phyloP scores from a whole-genome alignment of 1,284 basidiomycete genomes.

The Cystobasidium sp. region DNA sequence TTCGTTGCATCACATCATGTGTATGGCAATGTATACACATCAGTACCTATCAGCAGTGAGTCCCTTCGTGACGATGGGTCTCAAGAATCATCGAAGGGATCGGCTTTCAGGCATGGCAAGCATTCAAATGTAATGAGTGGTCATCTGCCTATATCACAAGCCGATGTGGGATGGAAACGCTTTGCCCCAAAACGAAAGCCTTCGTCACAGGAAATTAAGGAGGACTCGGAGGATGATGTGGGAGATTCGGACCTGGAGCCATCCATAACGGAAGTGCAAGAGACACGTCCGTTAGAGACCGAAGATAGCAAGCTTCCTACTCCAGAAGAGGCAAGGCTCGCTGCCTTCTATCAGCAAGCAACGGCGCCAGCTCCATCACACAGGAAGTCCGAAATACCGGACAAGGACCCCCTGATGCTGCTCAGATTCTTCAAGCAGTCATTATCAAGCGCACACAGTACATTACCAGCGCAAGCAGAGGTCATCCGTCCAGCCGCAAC shows the following conservation, averaged over 20 bases:
- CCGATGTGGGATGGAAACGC: slow-evolving; percentile 22
- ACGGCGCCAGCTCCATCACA: not conserved
- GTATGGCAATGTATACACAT: slow-evolving; percentile 34
- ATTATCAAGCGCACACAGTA: not conserved
- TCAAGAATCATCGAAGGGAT: slow-evolving; percentile 20
- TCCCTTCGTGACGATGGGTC: slow-evolving; percentile 18
- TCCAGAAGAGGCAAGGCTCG: not conserved
- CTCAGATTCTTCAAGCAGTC: slow-evolving; percentile 30
- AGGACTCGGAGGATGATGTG: not conserved
- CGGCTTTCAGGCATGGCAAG: slow-evolving; percentile 19
- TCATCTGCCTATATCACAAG: slow-evolving; percentile 13
- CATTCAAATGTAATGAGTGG: slow-evolving; percentile 12
- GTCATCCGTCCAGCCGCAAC: not conserved
- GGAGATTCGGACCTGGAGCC: slow-evolving; percentile 6
- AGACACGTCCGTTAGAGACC: not conserved
- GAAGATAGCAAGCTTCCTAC: not conserved
- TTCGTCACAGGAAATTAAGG: not conserved
- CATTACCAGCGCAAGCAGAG: slow-evolving; percentile 3
- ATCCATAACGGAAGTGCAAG: not conserved
- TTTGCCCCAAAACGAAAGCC: slow-evolving; percentile 3
- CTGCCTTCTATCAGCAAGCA: not conserved
- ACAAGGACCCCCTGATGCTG: slow-evolving; percentile 30
- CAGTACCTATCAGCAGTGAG: slow-evolving; percentile 13
- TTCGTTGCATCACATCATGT: slow-evolving; percentile 25
- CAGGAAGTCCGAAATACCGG: not conserved